Percentiles rank a stretch among this genome's conserved stretches.
Evolutionary conservation across 345 rosid species (phyloP).

Genomic region (Ailanthus altissimus): DNA sequence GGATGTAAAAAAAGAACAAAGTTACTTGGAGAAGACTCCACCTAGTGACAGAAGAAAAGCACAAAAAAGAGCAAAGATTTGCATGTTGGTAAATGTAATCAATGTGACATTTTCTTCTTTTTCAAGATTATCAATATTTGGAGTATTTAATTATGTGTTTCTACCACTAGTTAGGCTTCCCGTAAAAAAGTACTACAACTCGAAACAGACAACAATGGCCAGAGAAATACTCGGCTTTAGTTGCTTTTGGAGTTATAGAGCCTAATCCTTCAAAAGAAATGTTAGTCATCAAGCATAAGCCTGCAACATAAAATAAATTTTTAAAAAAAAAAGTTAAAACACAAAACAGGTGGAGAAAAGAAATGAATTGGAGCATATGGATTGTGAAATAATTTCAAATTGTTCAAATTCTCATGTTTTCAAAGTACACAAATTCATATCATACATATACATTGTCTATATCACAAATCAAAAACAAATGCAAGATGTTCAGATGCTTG

Average conservation of each 20-base stretch:
- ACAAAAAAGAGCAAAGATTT: background rate
- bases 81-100: background rate
- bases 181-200: background rate
- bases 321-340: no score
- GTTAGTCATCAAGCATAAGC: no score
- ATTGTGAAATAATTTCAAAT: slow-evolving; percentile 4
- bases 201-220: background rate
- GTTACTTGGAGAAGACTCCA: slow-evolving; percentile 1
- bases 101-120: background rate
- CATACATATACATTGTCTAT: slow-evolving; percentile 34
- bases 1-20: background rate
- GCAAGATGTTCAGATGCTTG: slow-evolving; percentile 25
- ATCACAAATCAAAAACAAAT: slow-evolving; percentile 24
- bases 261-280: no score
- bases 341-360: no score
- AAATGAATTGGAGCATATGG: no score
- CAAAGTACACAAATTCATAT: slow-evolving; percentile 35
- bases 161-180: background rate
- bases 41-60: slow-evolving; percentile 13
- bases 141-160: background rate
- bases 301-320: no score
- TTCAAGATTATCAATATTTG: background rate
- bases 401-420: slow-evolving; percentile 21
- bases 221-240: no score
- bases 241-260: no score